A percentile compares a stretch with the other conserved stretches of the same genome.
Evolutionary conservation across 257 asterid genomes (phyloP).

Genomic region (Solanum lignicaule): DNA sequence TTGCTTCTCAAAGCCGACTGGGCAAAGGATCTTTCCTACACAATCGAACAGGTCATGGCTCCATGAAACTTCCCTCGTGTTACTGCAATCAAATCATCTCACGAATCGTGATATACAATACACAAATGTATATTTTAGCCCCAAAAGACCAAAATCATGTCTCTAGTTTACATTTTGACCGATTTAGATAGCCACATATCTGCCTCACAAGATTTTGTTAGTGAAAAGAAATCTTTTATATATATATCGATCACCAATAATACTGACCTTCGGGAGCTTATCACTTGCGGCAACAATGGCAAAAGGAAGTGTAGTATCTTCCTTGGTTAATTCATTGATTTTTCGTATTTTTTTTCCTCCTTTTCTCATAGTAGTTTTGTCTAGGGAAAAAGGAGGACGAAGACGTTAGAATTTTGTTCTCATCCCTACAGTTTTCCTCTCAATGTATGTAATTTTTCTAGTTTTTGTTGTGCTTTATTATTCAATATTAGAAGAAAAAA

Average conservation of each 20-base stretch:
- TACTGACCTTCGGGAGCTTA: not conserved
- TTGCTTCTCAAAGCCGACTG: slow-evolving; percentile 71
- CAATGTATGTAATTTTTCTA: not conserved
- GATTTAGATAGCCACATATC: not conserved
- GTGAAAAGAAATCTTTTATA: not conserved
- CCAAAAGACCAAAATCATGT: not conserved
- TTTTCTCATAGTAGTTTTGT: not conserved
- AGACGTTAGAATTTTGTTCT: not conserved
- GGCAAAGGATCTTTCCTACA: slow-evolving; percentile 66
- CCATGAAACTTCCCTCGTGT: slow-evolving; percentile 23
- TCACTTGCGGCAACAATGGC: not conserved
- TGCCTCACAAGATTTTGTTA: not conserved
- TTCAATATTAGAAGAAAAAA: not conserved
- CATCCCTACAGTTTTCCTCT: not conserved
- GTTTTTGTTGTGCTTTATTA: not conserved
- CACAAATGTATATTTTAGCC: not conserved
- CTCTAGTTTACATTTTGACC: not conserved
- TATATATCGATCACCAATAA: not conserved
- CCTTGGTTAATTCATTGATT: not conserved
- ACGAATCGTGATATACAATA: not conserved
- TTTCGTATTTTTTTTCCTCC: not conserved
- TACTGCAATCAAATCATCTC: not conserved
- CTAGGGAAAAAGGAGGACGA: not conserved
- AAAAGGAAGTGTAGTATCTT: not conserved
- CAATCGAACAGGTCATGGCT: slow-evolving; percentile 71